These are phyloP conservation scores for Myrmaecium sp. DNA, from an alignment of 2,329 filamentous ascomycete species.

Conservation along the genomic window DNA sequence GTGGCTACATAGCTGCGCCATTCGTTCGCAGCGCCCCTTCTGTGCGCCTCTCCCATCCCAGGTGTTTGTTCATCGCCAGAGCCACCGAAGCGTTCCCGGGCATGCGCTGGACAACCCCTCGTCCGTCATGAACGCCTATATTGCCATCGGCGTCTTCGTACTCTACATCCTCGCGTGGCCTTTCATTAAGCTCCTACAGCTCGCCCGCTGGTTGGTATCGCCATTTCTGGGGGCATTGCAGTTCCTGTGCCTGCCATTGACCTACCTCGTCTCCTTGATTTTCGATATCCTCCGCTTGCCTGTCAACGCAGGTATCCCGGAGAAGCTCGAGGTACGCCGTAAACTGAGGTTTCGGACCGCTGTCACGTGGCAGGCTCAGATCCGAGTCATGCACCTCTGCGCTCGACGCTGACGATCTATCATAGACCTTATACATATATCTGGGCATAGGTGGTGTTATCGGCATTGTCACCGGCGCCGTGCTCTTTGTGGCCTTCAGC, in stretches of 20 bases:
- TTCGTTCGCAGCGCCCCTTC: not conserved
- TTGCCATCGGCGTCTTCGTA: slow-evolving; percentile 12
- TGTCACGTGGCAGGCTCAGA: slow-evolving; percentile 1
- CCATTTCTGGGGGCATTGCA: slow-evolving; percentile 31
- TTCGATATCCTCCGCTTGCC: slow-evolving; percentile 29
- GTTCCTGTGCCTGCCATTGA: slow-evolving; percentile 34
- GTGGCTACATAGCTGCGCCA: not conserved
- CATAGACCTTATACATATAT: slow-evolving; percentile 34
- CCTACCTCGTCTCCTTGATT: slow-evolving; percentile 27
- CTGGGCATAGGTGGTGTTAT: slow-evolving; percentile 50
- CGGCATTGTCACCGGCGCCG: slow-evolving; percentile 45
- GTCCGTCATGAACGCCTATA: slow-evolving; percentile 14
- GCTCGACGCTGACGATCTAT: slow-evolving; percentile 16
- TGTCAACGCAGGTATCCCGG: slow-evolving; percentile 26
- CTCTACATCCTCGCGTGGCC: slow-evolving; percentile 22
- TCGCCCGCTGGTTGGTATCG: slow-evolving; percentile 24
- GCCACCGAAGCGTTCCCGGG: no score
- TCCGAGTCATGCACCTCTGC: slow-evolving; percentile 1
- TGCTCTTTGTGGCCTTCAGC: slow-evolving; percentile 40
- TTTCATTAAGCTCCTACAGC: slow-evolving; percentile 19
- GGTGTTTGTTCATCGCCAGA: no score
- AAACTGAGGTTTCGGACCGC: slow-evolving; percentile 1
- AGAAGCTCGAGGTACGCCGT: slow-evolving; percentile 39
- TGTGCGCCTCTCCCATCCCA: not conserved
- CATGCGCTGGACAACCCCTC: slow-evolving; percentile 2